Percentiles rank a stretch among this genome's conserved stretches.
These are phyloP conservation scores for Malus hybrid DNA, from an alignment of 331 rosid species.

Conservation along the genomic window DNA sequence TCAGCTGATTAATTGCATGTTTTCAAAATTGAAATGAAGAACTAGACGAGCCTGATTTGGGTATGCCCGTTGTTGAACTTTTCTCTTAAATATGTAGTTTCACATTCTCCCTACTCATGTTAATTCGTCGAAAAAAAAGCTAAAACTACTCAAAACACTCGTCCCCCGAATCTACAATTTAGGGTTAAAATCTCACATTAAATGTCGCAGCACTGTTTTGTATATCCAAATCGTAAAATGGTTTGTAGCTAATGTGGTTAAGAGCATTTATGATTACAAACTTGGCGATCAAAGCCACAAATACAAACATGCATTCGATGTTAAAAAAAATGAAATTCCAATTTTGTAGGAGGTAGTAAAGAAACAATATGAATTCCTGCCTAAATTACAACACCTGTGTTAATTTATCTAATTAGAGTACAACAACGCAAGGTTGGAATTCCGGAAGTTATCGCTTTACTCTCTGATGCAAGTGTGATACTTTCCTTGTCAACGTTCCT, in stretches of 20 bases:
- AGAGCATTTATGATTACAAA: background rate
- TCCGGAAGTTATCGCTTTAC: background rate
- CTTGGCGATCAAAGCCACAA: background rate
- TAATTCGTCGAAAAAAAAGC: no score
- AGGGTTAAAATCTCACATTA: no score
- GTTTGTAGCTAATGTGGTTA: background rate
- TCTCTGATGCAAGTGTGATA: background rate
- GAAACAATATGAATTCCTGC: no score
- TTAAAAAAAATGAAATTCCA: background rate
- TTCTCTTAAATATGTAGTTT: no score
- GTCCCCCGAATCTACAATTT: no score
- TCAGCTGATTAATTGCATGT: background rate
- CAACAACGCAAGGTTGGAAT: background rate
- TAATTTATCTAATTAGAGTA: background rate
- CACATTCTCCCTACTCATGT: no score
- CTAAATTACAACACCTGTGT: no score
- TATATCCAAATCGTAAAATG: background rate
- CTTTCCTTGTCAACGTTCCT: no score
- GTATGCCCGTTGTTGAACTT: background rate
- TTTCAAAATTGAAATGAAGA: conserved; percentile 11
- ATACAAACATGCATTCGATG: background rate
- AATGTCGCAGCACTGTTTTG: background rate
- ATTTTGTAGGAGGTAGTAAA: background rate
- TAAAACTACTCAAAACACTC: no score
- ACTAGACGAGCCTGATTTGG: conserved; percentile 19